Base-by-base conservation (phyloP, 805 yeast species). In the Suhomyces pyralidae region DNA sequence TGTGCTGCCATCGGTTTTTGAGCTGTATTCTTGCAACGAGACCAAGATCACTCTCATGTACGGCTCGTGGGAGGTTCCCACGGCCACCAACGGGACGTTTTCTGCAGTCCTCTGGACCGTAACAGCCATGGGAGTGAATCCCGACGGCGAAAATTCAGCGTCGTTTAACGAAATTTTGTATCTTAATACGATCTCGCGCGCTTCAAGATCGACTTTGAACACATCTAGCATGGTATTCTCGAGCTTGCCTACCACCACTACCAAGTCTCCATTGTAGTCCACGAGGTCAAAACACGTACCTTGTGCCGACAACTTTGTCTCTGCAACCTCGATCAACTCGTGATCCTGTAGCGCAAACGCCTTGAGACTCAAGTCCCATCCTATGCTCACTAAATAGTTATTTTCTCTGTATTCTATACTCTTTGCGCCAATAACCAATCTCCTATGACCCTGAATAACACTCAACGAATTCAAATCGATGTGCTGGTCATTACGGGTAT, bases 61-160 rank as follows among this genome's bases (percentile, higher is more conserved):
- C 3, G 97, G 97, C 12, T 81, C 78, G 60, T 89, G 93, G 1
- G 91, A 84, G 0, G 97, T 90, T 0, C 84, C 90, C 7, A 88
- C 78, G 0, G 85, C 83, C 14, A 86, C 61, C 22, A 75, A 56
- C 0, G 73, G 71, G 1, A 58, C 56, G 17, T 2, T 50, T 51
- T 3, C 36, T 51, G 0, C 55, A 51, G 3, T 45, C 24, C 4
- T 53, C 19, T 26, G 52, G 57, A 65, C 59, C 0, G 73, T 55
- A 7, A 82, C 67, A 8, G 69, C 58, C 76, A 81, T 74, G 12
- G 88, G 85, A 15, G 84, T 78, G 65, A 88, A 88, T 0, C 84
- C 78, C 58, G 81, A 79, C 19, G 82, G 78, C 6, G 85, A 77
- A 57, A 86, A 88, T 59, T 86, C 87, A 0, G 94, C 86, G 63